These are phyloP conservation scores for Colletotrichum sansevieriae DNA, from an alignment of 2,329 filamentous ascomycete species.

Conservation along the genomic window DNA sequence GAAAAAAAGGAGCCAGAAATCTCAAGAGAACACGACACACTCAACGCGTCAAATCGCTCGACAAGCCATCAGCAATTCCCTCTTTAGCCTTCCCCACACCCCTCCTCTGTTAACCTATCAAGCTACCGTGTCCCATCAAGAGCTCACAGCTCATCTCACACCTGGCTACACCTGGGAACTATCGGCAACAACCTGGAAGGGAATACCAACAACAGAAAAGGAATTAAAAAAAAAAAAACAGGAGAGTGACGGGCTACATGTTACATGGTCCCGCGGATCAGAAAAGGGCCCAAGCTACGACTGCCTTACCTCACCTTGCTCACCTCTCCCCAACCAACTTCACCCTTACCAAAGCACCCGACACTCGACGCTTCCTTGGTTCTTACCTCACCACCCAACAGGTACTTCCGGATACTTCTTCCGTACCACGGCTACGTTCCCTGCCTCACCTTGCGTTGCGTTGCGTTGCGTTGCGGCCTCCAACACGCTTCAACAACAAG, in stretches of 20 bases:
- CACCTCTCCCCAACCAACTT: constrained; percentile 16
- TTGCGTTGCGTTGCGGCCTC: constrained; percentile 37
- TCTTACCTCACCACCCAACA: constrained; percentile 22
- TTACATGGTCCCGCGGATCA: constrained; percentile 35
- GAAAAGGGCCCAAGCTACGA: constrained; percentile 36
- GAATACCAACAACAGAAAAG: no score
- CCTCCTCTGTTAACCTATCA: not conserved
- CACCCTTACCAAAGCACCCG: constrained; percentile 13
- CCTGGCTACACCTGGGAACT: constrained; percentile 17
- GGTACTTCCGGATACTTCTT: no score
- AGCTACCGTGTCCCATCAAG: constrained; percentile 3
- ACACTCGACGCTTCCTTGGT: constrained; percentile 17
- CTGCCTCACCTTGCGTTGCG: constrained; percentile 21
- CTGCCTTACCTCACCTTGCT: constrained; percentile 25
- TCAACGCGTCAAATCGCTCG: constrained; percentile 32
- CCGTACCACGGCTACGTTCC: no score
- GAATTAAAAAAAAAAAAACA: constrained; percentile 14
- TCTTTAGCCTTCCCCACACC: not conserved
- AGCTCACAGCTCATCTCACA: constrained; percentile 21
- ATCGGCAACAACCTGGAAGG: no score
- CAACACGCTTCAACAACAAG: constrained; percentile 14
- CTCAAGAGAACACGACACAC: constrained; percentile 24
- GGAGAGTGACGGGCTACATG: constrained; percentile 13
- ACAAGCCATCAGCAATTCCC: constrained; percentile 7
- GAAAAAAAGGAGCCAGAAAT: not conserved